Evolutionary conservation across 225 moss, liverwort and hornwort genomes (phyloP).

Genomic region (Pseudoscleropodium purum): DNA sequence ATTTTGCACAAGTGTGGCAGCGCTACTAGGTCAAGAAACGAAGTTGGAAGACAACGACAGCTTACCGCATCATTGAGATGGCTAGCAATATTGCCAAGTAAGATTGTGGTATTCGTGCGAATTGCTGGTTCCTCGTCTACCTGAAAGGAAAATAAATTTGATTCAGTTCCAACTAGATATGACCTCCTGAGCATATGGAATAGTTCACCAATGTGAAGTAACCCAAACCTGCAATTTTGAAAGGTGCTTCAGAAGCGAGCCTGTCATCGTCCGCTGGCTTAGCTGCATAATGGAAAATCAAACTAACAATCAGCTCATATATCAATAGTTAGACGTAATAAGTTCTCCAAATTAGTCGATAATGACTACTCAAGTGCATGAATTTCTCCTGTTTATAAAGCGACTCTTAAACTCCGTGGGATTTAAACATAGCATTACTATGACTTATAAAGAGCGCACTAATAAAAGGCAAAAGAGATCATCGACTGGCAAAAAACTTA

Average conservation of each 20-base stretch:
- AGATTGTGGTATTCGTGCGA: conserved; percentile 91
- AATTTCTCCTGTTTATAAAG: background rate
- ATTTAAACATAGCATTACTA: background rate
- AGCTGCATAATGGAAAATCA: conserved; percentile 37
- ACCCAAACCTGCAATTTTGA: conserved; percentile 81
- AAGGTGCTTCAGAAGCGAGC: conserved; percentile 80
- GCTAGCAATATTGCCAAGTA: conserved; percentile 90
- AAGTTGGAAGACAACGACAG: background rate
- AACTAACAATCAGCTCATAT: background rate
- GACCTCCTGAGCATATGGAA: background rate
- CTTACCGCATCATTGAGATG: conserved; percentile 88
- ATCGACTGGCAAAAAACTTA: background rate
- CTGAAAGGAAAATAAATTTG: conserved; percentile 13
- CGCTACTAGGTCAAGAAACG: background rate
- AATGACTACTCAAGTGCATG: background rate
- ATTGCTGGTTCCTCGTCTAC: conserved; percentile 96
- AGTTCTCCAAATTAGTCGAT: background rate
- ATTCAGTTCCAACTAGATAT: background rate
- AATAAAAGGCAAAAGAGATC: background rate
- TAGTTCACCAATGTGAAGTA: background rate
- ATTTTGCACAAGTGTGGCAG: background rate
- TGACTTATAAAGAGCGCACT: background rate
- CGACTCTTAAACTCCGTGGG: background rate
- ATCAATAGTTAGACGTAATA: background rate
- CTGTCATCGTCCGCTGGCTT: conserved; percentile 81